Evolutionary conservation across 2,329 filamentous ascomycete genomes (phyloP).

Genomic region (Colletotrichum plurivorum): DNA sequence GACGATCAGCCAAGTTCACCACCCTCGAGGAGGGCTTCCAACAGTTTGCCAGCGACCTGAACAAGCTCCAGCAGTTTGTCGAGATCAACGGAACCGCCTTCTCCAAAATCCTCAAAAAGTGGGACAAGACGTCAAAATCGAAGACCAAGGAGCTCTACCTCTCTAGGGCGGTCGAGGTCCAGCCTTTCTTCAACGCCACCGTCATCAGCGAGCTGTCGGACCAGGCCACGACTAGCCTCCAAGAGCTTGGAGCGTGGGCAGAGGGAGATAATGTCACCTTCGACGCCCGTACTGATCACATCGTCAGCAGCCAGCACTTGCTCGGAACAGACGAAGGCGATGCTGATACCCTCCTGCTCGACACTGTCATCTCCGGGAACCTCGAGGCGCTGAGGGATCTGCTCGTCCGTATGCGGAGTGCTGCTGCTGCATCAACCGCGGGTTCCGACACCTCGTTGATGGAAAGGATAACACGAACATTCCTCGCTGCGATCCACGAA

Average conservation of each 20-base stretch:
- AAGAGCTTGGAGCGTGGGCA: conserved; percentile 96
- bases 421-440: conserved; percentile 65
- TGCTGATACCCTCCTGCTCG: conserved; percentile 88
- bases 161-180: conserved; percentile 94
- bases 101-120: conserved; percentile 99
- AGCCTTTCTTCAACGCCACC: conserved; percentile 97
- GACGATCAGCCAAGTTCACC: conserved; percentile 92
- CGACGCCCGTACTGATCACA: conserved; percentile 72
- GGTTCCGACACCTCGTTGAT: conserved; percentile 66
- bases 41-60: conserved; percentile 95
- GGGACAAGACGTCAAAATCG: conserved; percentile 99
- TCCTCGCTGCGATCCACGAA: conserved; percentile 90
- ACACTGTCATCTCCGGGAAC: conserved; percentile 88
- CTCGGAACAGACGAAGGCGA: conserved; percentile 88
- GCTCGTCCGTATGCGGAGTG: conserved; percentile 76
- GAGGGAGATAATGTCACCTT: conserved; percentile 95
- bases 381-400: conserved; percentile 83
- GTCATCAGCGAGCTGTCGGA: conserved; percentile 98
- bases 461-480: conserved; percentile 90
- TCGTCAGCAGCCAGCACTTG: conserved; percentile 76
- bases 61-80: conserved; percentile 98
- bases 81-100: conserved; percentile 98
- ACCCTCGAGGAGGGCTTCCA: conserved; percentile 97
- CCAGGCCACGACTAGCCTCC: conserved; percentile 94
- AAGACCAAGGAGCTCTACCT: conserved; percentile 98